Base-by-base conservation (phyloP, 139 green algal species). In the Chlorella sp. region DNA sequence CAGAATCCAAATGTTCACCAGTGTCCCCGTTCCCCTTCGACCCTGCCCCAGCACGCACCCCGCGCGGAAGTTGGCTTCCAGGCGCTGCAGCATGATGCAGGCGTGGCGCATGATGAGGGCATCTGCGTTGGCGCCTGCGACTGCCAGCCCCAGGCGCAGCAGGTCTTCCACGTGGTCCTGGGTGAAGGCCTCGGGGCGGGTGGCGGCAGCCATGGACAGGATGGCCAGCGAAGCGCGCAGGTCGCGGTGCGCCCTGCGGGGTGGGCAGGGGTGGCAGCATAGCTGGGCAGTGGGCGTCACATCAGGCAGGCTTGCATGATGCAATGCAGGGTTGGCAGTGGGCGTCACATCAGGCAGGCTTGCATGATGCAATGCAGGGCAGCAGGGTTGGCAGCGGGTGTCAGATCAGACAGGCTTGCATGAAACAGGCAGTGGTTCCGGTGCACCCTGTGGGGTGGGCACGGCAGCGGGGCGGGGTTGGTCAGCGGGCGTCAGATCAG, bases 81-180 rank as follows among this genome's bases (percentile, higher is more conserved):
- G 88, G 14, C 87, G 90, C 22, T 69, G 57, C 40, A 95, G 92
- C 3, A 92, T 91, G 40, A 91, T 66, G 77, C 91, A 96, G n/a
- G 95, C 94, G 61, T 96, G 89, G 34, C 94, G 92, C 18, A 91
- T 92, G 19, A 96, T 83, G 42, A 97, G 91, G n/a, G 95, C 88
- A 34, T 98, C 95, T 42, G 89, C 5, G 48, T 57, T 85, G 7
- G 61, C 37, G 77, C 12, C 30, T 18, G 34, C 30, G 11, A 19
- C 85, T 5, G 32, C n/a, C 60, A 94, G 93, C 0, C 88, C 90
- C 57, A 92, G 85, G 30, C 90, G 91, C 60, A 96, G 90, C 81
- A 98, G 88, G 37, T 76, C 42, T 22, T 90, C 53, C 64, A 96
- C 57, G 28, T 93, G 85, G 12, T 91, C 32, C 32, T 73, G 89